Evolutionary conservation across 129 eudicot species (phyloP).

Genomic region (Flaveria ramosissima): DNA sequence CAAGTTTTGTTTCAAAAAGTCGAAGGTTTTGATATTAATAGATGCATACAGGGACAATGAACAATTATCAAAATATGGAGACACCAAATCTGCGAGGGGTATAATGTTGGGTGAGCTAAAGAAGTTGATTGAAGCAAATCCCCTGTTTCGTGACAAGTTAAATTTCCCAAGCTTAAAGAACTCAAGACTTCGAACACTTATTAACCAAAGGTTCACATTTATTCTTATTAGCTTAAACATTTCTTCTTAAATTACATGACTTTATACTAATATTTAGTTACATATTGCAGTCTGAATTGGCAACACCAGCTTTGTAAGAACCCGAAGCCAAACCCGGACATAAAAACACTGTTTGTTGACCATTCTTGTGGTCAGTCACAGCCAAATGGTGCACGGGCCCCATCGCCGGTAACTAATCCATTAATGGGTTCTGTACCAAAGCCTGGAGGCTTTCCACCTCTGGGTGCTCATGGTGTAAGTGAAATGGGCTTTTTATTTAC

Average conservation of each 20-base stretch:
- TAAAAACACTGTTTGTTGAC: conserved; percentile 78
- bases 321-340: conserved; percentile 85
- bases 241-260: neutral
- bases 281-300: conserved; percentile 74
- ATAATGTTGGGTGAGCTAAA: conserved; percentile 69
- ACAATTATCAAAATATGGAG: conserved; percentile 68
- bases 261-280: conserved; percentile 13
- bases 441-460: conserved; percentile 68
- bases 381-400: conserved; percentile 76
- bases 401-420: conserved; percentile 75
- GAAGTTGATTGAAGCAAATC: conserved; percentile 77
- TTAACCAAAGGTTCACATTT: conserved; percentile 63
- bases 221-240: neutral
- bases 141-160: conserved; percentile 68
- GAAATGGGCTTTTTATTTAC: neutral
- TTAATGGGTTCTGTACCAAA: conserved; percentile 60
- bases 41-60: conserved; percentile 61
- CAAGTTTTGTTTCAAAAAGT: conserved; percentile 18
- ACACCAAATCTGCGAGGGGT: conserved; percentile 72
- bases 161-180: conserved; percentile 62
- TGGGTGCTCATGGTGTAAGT: conserved; percentile 86
- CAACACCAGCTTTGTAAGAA: conserved; percentile 90
- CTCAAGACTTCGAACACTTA: conserved; percentile 67
- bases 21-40: neutral
- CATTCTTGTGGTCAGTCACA: conserved; percentile 87